Base-by-base conservation (phyloP, 2,329 filamentous ascomycete species). In the Emydomyces testavorans region DNA sequence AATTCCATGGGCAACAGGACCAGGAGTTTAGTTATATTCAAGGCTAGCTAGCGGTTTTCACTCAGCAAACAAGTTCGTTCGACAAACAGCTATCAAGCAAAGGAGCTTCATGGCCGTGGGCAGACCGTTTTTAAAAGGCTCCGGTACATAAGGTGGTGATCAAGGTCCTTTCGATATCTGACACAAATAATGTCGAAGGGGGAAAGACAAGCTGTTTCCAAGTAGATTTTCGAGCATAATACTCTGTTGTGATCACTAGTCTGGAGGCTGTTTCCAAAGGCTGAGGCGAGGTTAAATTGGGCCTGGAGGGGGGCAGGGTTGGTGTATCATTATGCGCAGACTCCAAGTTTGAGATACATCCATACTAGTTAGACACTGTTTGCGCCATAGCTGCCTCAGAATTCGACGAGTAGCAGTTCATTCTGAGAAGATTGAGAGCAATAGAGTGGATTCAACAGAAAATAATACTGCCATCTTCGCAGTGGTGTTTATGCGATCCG, bases 1-100 rank as follows among this genome's bases (percentile, higher is more conserved):
- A 40, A 41, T 49, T 34, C 50, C 49, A 37, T 45, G 46, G 15
- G 48, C 35, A 16, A 28, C 47, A 1, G 44, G 51, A 41, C 2
- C n/a, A n/a, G 29, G 10, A 36, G 13, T 36, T 4, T 38, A 38
- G 18, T 38, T 11, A 21, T 5, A 38, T 10, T 38, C 16, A 38
- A 38, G n/a, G n/a, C n/a, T n/a, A n/a, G n/a, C n/a, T n/a, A n/a
- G n/a, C n/a, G n/a, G n/a, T n/a, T n/a, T n/a, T n/a, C n/a, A n/a
- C n/a, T n/a, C n/a, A n/a, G n/a, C n/a, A n/a, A n/a, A n/a, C n/a
- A n/a, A n/a, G n/a, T n/a, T n/a, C n/a, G n/a, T n/a, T n/a, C n/a
- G n/a, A n/a, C n/a, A n/a, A n/a, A n/a, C n/a, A n/a, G n/a, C n/a
- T n/a, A n/a, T n/a, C n/a, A n/a, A n/a, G n/a, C n/a, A n/a, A n/a